Evolutionary conservation across 768 basidiomycete species (phyloP), one percentile per base, ranked within the genome.

Genomic region (Tricholoma matsutake): DNA sequence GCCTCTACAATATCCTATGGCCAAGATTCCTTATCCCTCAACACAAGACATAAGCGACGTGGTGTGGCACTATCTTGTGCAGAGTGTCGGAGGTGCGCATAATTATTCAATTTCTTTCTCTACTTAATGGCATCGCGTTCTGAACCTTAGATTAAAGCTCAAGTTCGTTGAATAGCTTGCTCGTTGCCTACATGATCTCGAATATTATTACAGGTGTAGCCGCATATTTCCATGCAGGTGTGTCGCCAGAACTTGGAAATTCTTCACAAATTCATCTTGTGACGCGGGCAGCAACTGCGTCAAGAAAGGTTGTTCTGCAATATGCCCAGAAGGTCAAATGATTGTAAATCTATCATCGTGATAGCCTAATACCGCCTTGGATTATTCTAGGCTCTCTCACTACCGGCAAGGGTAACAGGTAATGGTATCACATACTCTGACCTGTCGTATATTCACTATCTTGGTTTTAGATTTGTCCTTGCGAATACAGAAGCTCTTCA

Each of bases 331-430:
- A 66, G 86, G 84, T 83, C 14, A n/a, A 43, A 52, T 25, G 22
- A 60, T 25, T 25, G 57, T 57, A 28, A 62, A 53, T 61, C 59
- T 53, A 39, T 57, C 29, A 56, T 37, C 63, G 45, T 63, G 32
- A 52, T 69, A 20, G 68, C 57, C 49, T 59, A 57, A 58, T 37
- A 31, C 49, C 59, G 34, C 56, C 43, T 43, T 22, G 1, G 20
- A 45, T 20, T 10, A 1, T 32, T 55, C 51, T 62, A 88, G 87
- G 86, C 14, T 87, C 86, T 31, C 78, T 89, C 39, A 88, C 87
- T 10, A 88, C 88, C 13, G 88, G 88, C 61, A 88, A 87, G 70
- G 87, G 87, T 11, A 90, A 89, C 69, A 77, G 87, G 87, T 86
- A 53, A 0, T 6, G n/a, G 65, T 54, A 68, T 62, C 20, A 34